Evolutionary conservation across 176 grass and related monocot genomes (phyloP).

Genomic region (Miscanthus lutarioriparius): DNA sequence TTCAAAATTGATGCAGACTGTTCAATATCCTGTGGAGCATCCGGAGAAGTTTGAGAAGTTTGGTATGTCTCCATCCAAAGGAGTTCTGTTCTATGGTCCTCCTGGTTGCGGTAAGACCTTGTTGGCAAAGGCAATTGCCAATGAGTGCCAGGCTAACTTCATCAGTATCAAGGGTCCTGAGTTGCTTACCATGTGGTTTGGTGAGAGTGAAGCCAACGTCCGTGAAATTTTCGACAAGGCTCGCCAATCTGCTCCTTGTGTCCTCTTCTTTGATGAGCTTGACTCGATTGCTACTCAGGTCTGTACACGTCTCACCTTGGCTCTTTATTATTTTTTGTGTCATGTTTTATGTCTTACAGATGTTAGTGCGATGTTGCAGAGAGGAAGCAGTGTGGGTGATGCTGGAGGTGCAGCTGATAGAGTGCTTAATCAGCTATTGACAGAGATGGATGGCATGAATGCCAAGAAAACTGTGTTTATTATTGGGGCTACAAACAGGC

Average conservation of each 20-base stretch:
- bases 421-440: conserved; percentile 78
- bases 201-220: conserved; percentile 91
- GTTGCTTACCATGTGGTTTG: conserved; percentile 92
- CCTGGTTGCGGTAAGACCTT: conserved; percentile 89
- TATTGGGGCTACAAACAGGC: conserved; percentile 81
- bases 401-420: conserved; percentile 80
- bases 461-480: conserved; percentile 88
- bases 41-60: conserved; percentile 94
- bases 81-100: conserved; percentile 87
- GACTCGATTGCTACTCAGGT: conserved; percentile 92
- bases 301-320: not conserved
- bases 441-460: conserved; percentile 92
- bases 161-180: conserved; percentile 87
- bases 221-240: conserved; percentile 87
- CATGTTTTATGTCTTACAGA: conserved; percentile 18
- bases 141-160: conserved; percentile 93
- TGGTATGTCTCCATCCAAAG: conserved; percentile 89
- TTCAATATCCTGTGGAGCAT: conserved; percentile 90
- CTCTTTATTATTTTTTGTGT: conserved; percentile 8
- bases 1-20: conserved; percentile 42
- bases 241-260: conserved; percentile 67
- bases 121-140: conserved; percentile 90
- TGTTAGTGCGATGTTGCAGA: conserved; percentile 38
- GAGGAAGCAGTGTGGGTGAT: conserved; percentile 73
- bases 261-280: conserved; percentile 83